These are phyloP conservation scores for Cucumis sativus DNA, from an alignment of 306 rosid species.

Conservation along the genomic window Cucumber_9930_V3 NC_026656.2:24050001-24050500, in stretches of 20 bases:
- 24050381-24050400: slow-evolving; percentile 81
- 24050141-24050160: background rate
- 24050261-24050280: background rate
- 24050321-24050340: slow-evolving; percentile 83
- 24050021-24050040: background rate
- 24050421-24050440: slow-evolving; percentile 82
- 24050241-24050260: background rate
- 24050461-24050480: background rate
- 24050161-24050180: background rate
- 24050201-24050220: background rate
- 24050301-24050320: slow-evolving; percentile 71
- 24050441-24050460: slow-evolving; percentile 37
- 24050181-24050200: background rate
- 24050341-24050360: slow-evolving; percentile 77
- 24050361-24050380: slow-evolving; percentile 78
- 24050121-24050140: background rate
- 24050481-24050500: background rate
- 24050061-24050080: background rate
- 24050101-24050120: background rate
- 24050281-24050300: slow-evolving; percentile 2
- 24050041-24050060: background rate
- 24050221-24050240: background rate
- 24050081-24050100: background rate
- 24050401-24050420: slow-evolving; percentile 60
- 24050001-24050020: background rate